phyloP scores from a whole-genome alignment of 805 yeast genomes.

The Zygotorulaspora chibaensis region DNA sequence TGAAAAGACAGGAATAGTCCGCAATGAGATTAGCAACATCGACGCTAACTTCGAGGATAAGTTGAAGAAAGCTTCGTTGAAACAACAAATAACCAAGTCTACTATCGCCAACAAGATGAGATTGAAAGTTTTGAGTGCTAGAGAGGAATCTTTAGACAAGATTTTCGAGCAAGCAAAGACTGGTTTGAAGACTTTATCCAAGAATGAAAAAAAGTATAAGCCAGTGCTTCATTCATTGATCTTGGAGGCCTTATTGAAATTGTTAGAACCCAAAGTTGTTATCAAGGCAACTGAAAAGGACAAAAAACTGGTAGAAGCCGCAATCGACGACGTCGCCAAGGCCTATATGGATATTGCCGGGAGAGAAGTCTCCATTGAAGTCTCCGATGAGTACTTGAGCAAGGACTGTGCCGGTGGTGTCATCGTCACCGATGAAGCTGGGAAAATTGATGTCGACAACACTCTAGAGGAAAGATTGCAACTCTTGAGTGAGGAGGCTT shows the following conservation, averaged over 20 bases:
- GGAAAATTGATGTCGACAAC: constrained; percentile 85
- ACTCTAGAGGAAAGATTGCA: constrained; percentile 92
- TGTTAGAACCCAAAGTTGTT: constrained; percentile 65
- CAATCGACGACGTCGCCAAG: constrained; percentile 52
- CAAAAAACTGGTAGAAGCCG: constrained; percentile 37
- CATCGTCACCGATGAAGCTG: constrained; percentile 60
- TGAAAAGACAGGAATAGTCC: constrained; percentile 91
- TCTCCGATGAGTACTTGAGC: constrained; percentile 59
- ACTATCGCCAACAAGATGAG: constrained; percentile 94
- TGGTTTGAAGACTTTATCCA: constrained; percentile 51
- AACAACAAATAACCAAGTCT: constrained; percentile 93
- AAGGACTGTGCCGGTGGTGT: constrained; percentile 82
- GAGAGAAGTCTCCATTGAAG: constrained; percentile 47
- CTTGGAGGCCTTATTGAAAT: constrained; percentile 66
- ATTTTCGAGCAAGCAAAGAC: constrained; percentile 67
- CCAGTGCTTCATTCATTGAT: constrained; percentile 71
- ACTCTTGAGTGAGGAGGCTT: constrained; percentile 73
- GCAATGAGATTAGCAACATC: constrained; percentile 85
- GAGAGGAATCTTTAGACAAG: constrained; percentile 71
- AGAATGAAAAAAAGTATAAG: constrained; percentile 60
- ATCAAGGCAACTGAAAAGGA: constrained; percentile 50
- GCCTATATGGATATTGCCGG: constrained; percentile 61
- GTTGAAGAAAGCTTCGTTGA: constrained; percentile 84
- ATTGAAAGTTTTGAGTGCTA: constrained; percentile 80
- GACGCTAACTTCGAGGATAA: constrained; percentile 76